These are phyloP conservation scores for Dactylonectria estremocensis DNA, from an alignment of 2,329 filamentous ascomycete species.

Conservation along the genomic window DNA sequence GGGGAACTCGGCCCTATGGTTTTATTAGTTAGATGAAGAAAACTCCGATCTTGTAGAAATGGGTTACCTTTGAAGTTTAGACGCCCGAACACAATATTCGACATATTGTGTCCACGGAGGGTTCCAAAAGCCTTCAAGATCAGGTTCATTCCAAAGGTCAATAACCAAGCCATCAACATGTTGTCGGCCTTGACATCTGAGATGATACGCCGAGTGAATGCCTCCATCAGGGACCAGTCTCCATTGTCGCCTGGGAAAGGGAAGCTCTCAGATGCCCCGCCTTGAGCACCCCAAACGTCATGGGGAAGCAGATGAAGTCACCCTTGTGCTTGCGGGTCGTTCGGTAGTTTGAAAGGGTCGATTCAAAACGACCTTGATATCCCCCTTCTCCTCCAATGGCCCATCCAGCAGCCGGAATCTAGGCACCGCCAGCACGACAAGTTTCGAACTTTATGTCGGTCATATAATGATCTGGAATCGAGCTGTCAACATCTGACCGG, in stretches of 20 bases:
- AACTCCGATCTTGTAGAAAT: background rate
- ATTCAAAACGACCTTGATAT: background rate
- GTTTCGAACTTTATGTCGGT: background rate
- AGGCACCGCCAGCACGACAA: background rate
- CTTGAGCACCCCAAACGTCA: background rate
- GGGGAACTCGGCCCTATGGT: background rate
- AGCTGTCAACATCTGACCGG: too few species aligned
- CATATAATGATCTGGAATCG: background rate
- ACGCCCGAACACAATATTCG: slow-evolving; percentile 8
- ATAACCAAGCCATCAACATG: background rate
- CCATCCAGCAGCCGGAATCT: background rate
- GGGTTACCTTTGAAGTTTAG: background rate
- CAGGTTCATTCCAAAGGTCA: background rate
- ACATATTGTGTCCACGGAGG: background rate
- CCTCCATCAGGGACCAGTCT: background rate
- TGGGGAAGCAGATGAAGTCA: background rate
- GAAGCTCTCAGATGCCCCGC: background rate
- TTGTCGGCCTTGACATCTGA: background rate
- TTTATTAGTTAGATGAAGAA: background rate
- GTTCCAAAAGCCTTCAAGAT: background rate
- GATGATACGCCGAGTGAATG: background rate
- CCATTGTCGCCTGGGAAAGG: background rate
- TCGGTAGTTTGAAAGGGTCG: background rate
- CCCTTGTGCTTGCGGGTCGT: background rate
- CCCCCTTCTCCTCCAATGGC: background rate